Conservation (phyloP, 345 rosid species). For the Luvunga scandens region DNA sequence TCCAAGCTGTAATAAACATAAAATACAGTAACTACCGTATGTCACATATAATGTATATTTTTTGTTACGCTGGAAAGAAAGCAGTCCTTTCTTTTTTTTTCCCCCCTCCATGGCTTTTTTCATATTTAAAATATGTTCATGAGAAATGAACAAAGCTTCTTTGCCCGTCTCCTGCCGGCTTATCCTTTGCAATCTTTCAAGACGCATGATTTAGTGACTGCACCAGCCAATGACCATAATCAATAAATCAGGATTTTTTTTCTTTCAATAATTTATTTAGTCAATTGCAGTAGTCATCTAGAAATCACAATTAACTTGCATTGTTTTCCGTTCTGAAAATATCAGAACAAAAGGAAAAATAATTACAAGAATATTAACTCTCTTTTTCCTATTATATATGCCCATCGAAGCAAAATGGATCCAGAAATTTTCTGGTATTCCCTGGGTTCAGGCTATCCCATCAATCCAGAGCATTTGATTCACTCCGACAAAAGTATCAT, state of each 20-base stretch:
- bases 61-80: not conserved
- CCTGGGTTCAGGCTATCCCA: not conserved
- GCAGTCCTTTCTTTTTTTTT: not conserved
- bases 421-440: not conserved
- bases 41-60: not conserved
- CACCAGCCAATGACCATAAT: too few relatives aligned
- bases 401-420: not conserved
- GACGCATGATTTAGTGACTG: not conserved
- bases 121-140: not conserved
- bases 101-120: not conserved
- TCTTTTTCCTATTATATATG: not conserved
- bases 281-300: not conserved
- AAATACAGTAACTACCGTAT: not conserved
- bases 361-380: not conserved
- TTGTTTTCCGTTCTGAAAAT: not conserved
- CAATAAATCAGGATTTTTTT: not conserved
- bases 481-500: not conserved
- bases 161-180: not conserved
- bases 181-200: not conserved
- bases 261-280: not conserved
- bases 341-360: not conserved
- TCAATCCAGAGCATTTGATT: not conserved
- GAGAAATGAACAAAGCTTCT: not conserved
- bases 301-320: not conserved
- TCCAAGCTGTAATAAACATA: not conserved